phyloP scores from a whole-genome alignment of 768 basidiomycete species.

The Termitomyces sp. region DNA sequence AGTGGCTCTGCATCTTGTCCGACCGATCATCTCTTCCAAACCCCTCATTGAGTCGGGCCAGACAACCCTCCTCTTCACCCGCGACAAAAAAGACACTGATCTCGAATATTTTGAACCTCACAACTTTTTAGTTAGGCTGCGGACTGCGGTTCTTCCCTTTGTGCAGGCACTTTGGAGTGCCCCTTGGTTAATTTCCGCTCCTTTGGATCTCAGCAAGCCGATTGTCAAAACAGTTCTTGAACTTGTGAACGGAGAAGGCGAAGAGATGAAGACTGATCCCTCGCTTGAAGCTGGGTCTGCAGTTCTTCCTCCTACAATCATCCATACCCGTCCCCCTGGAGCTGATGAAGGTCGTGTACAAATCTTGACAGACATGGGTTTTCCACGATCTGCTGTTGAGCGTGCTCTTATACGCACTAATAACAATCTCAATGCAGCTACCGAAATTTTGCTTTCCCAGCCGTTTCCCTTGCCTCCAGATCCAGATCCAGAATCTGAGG shows the following conservation, averaged over 20 bases:
- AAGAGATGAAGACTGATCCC: slow-evolving; percentile 55
- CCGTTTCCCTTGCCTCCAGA: slow-evolving; percentile 77
- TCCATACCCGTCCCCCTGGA: slow-evolving; percentile 35
- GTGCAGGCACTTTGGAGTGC: slow-evolving; percentile 76
- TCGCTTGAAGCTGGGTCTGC: slow-evolving; percentile 24
- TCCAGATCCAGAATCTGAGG: slow-evolving; percentile 40
- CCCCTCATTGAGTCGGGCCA: slow-evolving; percentile 84
- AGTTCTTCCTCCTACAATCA: slow-evolving; percentile 19
- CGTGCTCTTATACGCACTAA: slow-evolving; percentile 78
- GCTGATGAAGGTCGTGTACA: slow-evolving; percentile 78
- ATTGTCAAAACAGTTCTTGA: slow-evolving; percentile 78
- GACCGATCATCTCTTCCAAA: slow-evolving; percentile 74
- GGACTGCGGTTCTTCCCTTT: slow-evolving; percentile 66
- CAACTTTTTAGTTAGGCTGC: slow-evolving; percentile 82
- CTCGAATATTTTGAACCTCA: slow-evolving; percentile 79
- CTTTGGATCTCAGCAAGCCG: slow-evolving; percentile 69
- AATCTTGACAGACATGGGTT: slow-evolving; percentile 95
- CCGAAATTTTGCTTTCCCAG: slow-evolving; percentile 81
- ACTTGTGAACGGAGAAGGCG: slow-evolving; percentile 78
- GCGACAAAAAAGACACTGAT: slow-evolving; percentile 78
- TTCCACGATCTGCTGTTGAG: slow-evolving; percentile 83
- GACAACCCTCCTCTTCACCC: slow-evolving; percentile 64
- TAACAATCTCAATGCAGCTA: slow-evolving; percentile 87
- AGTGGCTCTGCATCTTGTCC: slow-evolving; percentile 73
- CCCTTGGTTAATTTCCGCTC: slow-evolving; percentile 74